Base-by-base conservation (phyloP, 2,329 filamentous ascomycete genomes). In the Pseudogymnoascus sp. region DNA sequence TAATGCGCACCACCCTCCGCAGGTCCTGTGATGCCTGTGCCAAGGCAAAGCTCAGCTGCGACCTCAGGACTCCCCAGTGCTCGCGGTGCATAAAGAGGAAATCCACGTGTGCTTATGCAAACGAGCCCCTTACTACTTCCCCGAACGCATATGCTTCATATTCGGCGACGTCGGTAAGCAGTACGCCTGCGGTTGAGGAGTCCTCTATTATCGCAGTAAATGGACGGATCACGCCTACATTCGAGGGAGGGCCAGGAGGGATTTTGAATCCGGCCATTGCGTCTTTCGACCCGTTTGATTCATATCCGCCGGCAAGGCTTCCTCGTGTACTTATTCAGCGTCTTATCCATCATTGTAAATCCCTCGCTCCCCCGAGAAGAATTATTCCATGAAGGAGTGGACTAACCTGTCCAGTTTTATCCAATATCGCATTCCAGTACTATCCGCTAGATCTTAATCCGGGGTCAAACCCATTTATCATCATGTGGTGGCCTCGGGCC, bases 401-500 rank as follows among this genome's bases (percentile, higher is more conserved):
- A 48, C 39, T 61, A 57, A 65, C 70, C 69, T 37, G 67, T 38
- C 10, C 59, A 82, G 81, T 84, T 62, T 70, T 82, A 3, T 74
- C 76, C 39, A 81, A 78, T 45, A 83, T 84, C 52, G 79, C 80
- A 0, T 83, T 83, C 57, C 77, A 82, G 63, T 83, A 83, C 65
- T 83, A 83, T 64, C 81, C 81, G 0, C 71, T 82, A 18, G 81
- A 83, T 58, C 70, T 81, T 6, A 76, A 73, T 61, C 65, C 74
- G n/a, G 68, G 68, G 0, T 80, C 81, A 6, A 83, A 83, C 63
- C 81, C 81, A 0, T 83, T 83, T 62, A 70, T 83, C 15, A 70
- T 82, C 5, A 82, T 79, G 0, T 83, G 81, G 81, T 83, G 81
- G 80, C 81, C 81, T 0, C 71, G 79, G 0, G 80, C 81, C 0